Base-by-base conservation (phyloP, 2,329 filamentous ascomycete genomes). In the Claviceps pusilla region DNA sequence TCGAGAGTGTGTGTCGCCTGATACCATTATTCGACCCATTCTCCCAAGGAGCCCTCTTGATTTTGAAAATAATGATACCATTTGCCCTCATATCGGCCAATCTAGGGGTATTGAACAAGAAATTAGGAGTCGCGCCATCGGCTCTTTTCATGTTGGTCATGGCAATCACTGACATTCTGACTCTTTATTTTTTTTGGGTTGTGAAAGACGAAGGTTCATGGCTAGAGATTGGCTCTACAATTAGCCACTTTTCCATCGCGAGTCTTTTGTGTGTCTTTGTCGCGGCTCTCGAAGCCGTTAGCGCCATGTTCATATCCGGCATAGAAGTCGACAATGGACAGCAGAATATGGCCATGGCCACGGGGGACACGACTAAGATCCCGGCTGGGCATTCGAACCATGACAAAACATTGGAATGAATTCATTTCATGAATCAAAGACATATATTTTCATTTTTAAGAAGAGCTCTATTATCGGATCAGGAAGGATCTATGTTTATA, bases 181-280 rank as follows among this genome's bases (percentile, higher is more conserved):
- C 93, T 3, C 76, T 98, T 52, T 88, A 93, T 63, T 98, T 98
- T 74, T 98, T 98, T 71, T 98, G 88, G 82, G 88, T 95, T 62
- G 93, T 98, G 48, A 87, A 86, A 63, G 93, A 98, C 62, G 93
- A 98, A 66, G 93, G 93, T 0, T 93, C 86, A 28, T 98, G 93
- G 93, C 72, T 98, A 56, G 93, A 98, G 66, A 98, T 98, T 65
- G 93, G 93, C 37, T 95, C 89, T 33, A 96, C 89, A 3, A 98
- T 98, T 60, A 95, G 82, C 64, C 90, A 97, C 67, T 98, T 97
- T 69, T 82, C 83, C 57, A 97, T 98, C 71, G 91, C 89, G 19
- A 96, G 89, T 68, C 68, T 88, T 61, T 66, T 97, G 48, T 93
- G 89, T 61, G 83, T 95, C 9, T 98, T 98, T 71, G 89, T 98